Conservation (phyloP, 257 asterid genomes). For the Solanum chmielewskii region DNA sequence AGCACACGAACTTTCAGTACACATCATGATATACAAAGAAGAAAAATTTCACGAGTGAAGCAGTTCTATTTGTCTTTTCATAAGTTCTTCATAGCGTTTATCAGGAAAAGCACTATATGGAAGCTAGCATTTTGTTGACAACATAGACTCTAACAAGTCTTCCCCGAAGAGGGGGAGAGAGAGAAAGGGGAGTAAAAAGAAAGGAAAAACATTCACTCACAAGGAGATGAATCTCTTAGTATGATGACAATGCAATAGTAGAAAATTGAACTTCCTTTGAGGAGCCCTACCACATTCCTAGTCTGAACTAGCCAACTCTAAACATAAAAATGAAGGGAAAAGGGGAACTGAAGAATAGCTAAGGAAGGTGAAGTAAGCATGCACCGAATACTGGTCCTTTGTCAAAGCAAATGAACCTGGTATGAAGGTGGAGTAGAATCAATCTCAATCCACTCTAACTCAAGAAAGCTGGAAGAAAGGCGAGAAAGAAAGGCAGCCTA, state of each 20-base stretch:
- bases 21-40: not conserved
- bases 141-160: not conserved
- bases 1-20: not conserved
- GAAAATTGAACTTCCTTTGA: not conserved
- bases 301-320: not conserved
- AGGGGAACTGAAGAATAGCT: not conserved
- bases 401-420: not conserved
- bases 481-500: not conserved
- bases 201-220: not conserved
- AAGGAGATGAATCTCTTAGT: not conserved
- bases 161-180: not conserved
- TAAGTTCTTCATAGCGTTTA: not conserved
- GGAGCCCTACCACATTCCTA: not conserved
- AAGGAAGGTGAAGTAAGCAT: not conserved
- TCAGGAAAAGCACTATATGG: not conserved
- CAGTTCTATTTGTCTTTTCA: not conserved
- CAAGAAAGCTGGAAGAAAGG: not conserved
- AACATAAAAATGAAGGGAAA: not conserved
- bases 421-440: not conserved
- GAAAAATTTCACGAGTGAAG: not conserved
- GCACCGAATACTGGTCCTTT: not conserved
- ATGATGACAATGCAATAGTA: not conserved
- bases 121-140: not conserved
- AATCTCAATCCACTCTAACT: not conserved
- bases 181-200: not conserved